Percentiles rank a stretch among this genome's conserved stretches.
These are phyloP conservation scores for Davidsoniella eucalypti DNA, from an alignment of 2,329 filamentous ascomycete species.

Conservation along the genomic window DNA sequence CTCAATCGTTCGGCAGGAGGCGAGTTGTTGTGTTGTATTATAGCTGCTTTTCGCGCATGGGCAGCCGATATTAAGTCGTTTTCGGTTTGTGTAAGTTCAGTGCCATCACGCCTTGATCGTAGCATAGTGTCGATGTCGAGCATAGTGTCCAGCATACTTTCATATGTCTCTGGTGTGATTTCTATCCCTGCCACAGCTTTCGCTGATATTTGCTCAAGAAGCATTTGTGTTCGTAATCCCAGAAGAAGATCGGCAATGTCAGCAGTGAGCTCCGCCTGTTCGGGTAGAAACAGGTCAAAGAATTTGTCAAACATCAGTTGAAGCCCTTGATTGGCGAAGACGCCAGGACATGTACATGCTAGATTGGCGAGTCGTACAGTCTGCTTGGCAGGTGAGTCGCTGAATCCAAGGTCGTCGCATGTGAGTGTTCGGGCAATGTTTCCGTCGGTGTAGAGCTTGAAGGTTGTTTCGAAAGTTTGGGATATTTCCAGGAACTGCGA, in stretches of 20 bases:
- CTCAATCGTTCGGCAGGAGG: too few relatives aligned
- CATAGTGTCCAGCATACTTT: slow-evolving; percentile 10
- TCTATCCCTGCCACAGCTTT: slow-evolving; percentile 6
- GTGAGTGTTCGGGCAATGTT: slow-evolving; percentile 18
- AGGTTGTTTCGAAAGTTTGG: slow-evolving; percentile 20
- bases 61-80: slow-evolving; percentile 10
- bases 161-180: slow-evolving; percentile 1
- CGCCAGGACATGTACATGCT: slow-evolving; percentile 9
- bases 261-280: slow-evolving; percentile 10
- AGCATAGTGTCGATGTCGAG: slow-evolving; percentile 10
- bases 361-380: slow-evolving; percentile 13
- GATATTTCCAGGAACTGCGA: slow-evolving; percentile 21
- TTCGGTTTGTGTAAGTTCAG: slow-evolving; percentile 10
- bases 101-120: slow-evolving; percentile 4
- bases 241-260: slow-evolving; percentile 12
- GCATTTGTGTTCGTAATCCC: slow-evolving; percentile 12
- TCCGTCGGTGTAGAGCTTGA: slow-evolving; percentile 21
- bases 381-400: slow-evolving; percentile 18
- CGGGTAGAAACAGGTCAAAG: slow-evolving; percentile 24
- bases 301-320: slow-evolving; percentile 28
- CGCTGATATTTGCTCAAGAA: slow-evolving; percentile 6
- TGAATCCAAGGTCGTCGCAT: slow-evolving; percentile 24
- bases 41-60: slow-evolving; percentile 6
- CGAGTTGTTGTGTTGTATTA: slow-evolving; percentile 6
- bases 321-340: slow-evolving; percentile 18